These are phyloP conservation scores for Quillaja saponaria DNA, from an alignment of 306 rosid genomes.

Conservation along the genomic window DNA sequence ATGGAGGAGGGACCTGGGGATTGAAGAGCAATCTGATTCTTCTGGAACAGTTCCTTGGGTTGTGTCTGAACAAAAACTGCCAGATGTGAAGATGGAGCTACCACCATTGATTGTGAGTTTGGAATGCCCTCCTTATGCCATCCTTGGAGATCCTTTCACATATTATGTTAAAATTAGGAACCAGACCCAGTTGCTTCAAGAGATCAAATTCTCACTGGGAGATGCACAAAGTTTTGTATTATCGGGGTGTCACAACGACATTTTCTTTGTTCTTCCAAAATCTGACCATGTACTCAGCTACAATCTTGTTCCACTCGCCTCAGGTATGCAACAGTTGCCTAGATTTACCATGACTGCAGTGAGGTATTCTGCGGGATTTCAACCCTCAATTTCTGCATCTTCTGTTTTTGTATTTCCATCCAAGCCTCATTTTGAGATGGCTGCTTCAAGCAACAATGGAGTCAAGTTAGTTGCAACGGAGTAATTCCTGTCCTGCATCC, in stretches of 20 bases:
- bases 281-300: conserved; percentile 71
- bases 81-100: conserved; percentile 63
- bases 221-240: conserved; percentile 85
- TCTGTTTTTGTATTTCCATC: conserved; percentile 77
- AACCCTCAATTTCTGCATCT: conserved; percentile 52
- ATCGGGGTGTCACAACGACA: conserved; percentile 81
- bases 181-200: conserved; percentile 80
- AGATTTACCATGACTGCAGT: conserved; percentile 68
- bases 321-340: conserved; percentile 79
- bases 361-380: conserved; percentile 79
- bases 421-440: conserved; percentile 65
- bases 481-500: too few relatives aligned
- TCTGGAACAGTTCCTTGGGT: conserved; percentile 41
- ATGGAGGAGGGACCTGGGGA: conserved; percentile 77
- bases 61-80: conserved; percentile 61
- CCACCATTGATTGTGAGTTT: conserved; percentile 79
- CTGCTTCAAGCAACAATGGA: conserved; percentile 41
- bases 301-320: conserved; percentile 89
- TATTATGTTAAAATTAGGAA: conserved; percentile 63
- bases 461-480: conserved; percentile 55
- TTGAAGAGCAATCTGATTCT: conserved; percentile 46
- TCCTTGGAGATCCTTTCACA: conserved; percentile 84
- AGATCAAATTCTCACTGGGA: conserved; percentile 68
- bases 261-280: conserved; percentile 74
- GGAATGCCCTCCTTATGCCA: conserved; percentile 87